A percentile compares a stretch with the other conserved stretches of the same genome.
phyloP scores from a whole-genome alignment of 2,329 filamentous ascomycete species.

The Bipolaris zeicola region DNA sequence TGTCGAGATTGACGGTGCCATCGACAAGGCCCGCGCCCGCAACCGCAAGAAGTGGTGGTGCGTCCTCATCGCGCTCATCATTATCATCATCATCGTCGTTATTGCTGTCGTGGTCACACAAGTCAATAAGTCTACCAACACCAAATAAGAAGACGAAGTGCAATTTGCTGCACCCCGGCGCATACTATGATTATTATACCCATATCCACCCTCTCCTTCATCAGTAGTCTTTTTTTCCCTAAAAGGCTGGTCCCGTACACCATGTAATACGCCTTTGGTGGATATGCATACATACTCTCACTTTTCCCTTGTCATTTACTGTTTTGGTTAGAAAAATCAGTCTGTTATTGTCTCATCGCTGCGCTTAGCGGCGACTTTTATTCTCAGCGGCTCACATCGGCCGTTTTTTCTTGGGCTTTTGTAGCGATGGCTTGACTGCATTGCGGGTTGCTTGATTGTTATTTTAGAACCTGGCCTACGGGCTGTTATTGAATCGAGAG shows the following conservation, averaged over 20 bases:
- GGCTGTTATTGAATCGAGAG: slow-evolving; percentile 7
- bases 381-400: slow-evolving; percentile 10
- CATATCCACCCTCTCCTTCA: slow-evolving; percentile 13
- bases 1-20: slow-evolving; percentile 78
- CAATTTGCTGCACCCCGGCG: not conserved
- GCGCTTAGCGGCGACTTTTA: slow-evolving; percentile 11
- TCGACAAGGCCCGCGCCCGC: slow-evolving; percentile 71
- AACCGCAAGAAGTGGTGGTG: slow-evolving; percentile 97
- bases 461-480: slow-evolving; percentile 7
- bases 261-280: slow-evolving; percentile 25
- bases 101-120: slow-evolving; percentile 46
- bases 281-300: slow-evolving; percentile 20
- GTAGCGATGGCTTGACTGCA: slow-evolving; percentile 12
- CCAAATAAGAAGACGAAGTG: not conserved
- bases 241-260: slow-evolving; percentile 23
- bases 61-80: slow-evolving; percentile 68
- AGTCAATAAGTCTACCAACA: slow-evolving; percentile 28
- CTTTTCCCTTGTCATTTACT: slow-evolving; percentile 10
- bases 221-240: slow-evolving; percentile 12
- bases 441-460: slow-evolving; percentile 5
- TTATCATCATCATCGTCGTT: slow-evolving; percentile 47
- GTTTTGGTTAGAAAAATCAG: slow-evolving; percentile 11
- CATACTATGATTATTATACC: not conserved
- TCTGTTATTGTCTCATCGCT: slow-evolving; percentile 3
- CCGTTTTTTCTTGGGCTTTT: slow-evolving; percentile 1